A percentile compares a stretch with the other conserved stretches of the same genome.
Conservation (phyloP, 2,329 filamentous ascomycete species). For the Mycocentrospora acerina region DNA sequence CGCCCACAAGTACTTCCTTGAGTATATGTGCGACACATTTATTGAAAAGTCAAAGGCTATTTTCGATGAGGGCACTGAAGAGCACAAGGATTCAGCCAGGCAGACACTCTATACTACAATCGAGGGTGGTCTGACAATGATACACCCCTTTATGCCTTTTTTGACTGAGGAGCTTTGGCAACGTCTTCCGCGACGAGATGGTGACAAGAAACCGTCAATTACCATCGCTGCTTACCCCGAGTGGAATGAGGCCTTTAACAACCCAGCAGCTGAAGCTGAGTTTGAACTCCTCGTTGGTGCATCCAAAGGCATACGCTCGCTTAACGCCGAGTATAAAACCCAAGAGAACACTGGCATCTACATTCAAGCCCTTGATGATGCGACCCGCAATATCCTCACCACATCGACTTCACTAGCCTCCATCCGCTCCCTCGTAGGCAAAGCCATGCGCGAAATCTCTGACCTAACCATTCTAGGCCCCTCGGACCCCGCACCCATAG, state of each 20-base stretch:
- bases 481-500: conserved; percentile 63
- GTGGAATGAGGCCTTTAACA: conserved; percentile 63
- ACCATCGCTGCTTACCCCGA: conserved; percentile 72
- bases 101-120: conserved; percentile 81
- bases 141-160: conserved; percentile 46
- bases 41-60: conserved; percentile 87
- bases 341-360: conserved; percentile 61
- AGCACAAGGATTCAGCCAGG: conserved; percentile 71
- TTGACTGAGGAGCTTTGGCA: conserved; percentile 58
- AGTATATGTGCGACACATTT: conserved; percentile 55
- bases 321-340: conserved; percentile 73
- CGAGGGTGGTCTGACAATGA: conserved; percentile 66
- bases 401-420: conserved; percentile 67
- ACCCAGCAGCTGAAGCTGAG: conserved; percentile 67
- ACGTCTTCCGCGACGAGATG: conserved; percentile 70
- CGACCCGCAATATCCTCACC: conserved; percentile 59
- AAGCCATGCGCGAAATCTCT: conserved; percentile 67
- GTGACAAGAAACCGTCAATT: conserved; percentile 70
- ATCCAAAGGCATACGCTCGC: conserved; percentile 69
- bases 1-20: conserved; percentile 64
- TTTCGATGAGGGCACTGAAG: conserved; percentile 71
- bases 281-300: conserved; percentile 78
- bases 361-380: conserved; percentile 69
- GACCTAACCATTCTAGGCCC: conserved; percentile 64
- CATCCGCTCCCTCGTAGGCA: conserved; percentile 77